phyloP scores from a whole-genome alignment of 768 basidiomycete genomes.

The Infundibulicybe gibba region DNA sequence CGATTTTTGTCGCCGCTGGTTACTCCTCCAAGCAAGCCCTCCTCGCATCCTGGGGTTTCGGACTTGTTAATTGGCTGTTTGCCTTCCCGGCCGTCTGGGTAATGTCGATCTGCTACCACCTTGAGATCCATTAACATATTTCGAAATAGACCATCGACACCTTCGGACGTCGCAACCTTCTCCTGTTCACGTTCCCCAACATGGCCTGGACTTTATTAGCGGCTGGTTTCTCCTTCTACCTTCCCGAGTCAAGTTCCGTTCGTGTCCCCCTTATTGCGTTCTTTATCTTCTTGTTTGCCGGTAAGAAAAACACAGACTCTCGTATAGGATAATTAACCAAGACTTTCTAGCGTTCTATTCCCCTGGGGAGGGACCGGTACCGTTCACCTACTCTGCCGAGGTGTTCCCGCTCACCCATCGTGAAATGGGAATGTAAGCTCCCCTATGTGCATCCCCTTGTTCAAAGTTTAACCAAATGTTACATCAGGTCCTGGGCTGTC shows the following conservation, averaged over 20 bases:
- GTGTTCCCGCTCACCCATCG: slow-evolving; percentile 83
- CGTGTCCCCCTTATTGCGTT: slow-evolving; percentile 40
- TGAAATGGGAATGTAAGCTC: slow-evolving; percentile 53
- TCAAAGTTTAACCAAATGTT: slow-evolving; percentile 19
- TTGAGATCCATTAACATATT: slow-evolving; percentile 8
- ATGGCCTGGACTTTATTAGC: slow-evolving; percentile 76
- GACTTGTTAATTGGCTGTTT: slow-evolving; percentile 61
- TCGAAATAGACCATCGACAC: slow-evolving; percentile 57
- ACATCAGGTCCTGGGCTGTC: slow-evolving; percentile 48
- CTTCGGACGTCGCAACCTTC: slow-evolving; percentile 70
- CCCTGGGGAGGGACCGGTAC: slow-evolving; percentile 87
- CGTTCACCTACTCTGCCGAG: slow-evolving; percentile 89
- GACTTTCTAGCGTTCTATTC: slow-evolving; percentile 57
- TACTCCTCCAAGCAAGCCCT: slow-evolving; percentile 54
- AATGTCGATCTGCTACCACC: slow-evolving; percentile 9
- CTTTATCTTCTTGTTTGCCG: slow-evolving; percentile 40
- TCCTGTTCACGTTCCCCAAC: slow-evolving; percentile 76
- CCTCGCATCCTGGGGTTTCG: slow-evolving; percentile 64
- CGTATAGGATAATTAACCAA: background rate
- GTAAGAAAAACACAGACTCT: slow-evolving; percentile 13
- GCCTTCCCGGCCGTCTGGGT: slow-evolving; percentile 65
- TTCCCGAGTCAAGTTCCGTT: slow-evolving; percentile 29
- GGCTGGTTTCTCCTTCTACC: slow-evolving; percentile 68
- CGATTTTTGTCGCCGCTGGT: slow-evolving; percentile 62
- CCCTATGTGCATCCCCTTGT: slow-evolving; percentile 17